Evolutionary conservation across 805 yeast genomes (phyloP).

Genomic region (Clavispora fructus): DNA sequence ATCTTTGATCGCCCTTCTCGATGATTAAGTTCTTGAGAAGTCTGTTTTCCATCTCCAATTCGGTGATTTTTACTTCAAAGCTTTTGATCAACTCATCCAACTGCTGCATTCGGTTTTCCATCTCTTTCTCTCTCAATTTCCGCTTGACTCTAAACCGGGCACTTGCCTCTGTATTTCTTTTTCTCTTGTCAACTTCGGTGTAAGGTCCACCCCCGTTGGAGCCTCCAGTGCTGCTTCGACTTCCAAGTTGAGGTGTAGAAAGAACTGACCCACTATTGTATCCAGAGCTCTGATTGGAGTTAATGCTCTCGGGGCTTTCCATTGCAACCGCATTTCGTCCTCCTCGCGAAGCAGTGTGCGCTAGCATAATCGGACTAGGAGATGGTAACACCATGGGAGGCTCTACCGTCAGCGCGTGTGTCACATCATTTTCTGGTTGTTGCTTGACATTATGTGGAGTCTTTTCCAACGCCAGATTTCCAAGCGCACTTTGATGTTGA

Average conservation of each 20-base stretch:
- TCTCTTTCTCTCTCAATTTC: conserved; percentile 53
- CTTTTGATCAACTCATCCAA: conserved; percentile 41
- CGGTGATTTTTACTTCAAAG: conserved; percentile 44
- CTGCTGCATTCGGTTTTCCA: conserved; percentile 44
- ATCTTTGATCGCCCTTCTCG: conserved; percentile 46
- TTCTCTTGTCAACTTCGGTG: conserved; percentile 43
- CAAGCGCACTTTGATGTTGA: conserved; percentile 46
- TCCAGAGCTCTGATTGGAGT: conserved; percentile 10
- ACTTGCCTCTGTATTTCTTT: conserved; percentile 60
- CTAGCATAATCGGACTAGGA: neutral
- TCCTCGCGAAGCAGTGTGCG: neutral
- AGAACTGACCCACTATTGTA: conserved; percentile 6
- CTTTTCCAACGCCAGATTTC: neutral
- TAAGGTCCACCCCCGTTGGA: neutral
- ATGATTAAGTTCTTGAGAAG: conserved; percentile 50
- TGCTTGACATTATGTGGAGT: neutral
- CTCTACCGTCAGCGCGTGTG: neutral
- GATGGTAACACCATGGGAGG: neutral
- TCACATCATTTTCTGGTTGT: neutral
- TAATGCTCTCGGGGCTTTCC: conserved; percentile 8
- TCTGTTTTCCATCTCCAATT: conserved; percentile 58
- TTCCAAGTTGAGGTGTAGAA: conserved; percentile 4
- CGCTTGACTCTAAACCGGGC: conserved; percentile 62
- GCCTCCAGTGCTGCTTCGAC: neutral
- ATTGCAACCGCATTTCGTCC: neutral